phyloP scores from a whole-genome alignment of 1,284 basidiomycete species.

The Moesziomyces globuligerus region DNA sequence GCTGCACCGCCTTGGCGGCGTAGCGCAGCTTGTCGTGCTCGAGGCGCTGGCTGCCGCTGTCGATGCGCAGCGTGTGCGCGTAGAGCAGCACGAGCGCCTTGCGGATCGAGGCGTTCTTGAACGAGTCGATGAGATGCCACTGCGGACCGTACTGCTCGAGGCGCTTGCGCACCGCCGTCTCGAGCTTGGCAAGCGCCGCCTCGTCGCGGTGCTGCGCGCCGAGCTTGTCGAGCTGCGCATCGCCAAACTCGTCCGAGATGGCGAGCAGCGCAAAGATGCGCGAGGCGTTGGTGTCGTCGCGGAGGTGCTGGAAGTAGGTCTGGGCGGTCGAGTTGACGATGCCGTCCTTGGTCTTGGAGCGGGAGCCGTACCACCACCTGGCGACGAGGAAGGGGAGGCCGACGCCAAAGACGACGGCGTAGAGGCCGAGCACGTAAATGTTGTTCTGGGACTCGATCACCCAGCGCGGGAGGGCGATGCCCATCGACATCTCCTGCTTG shows the following conservation, averaged over 20 bases:
- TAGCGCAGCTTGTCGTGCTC: constrained; percentile 47
- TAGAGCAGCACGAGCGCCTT: constrained; percentile 74
- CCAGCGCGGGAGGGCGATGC: constrained; percentile 95
- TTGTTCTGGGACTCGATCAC: constrained; percentile 92
- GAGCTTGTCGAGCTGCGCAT: constrained; percentile 67
- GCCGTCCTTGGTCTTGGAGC: constrained; percentile 91
- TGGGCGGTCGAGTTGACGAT: constrained; percentile 85
- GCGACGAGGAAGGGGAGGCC: constrained; percentile 83
- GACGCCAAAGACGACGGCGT: constrained; percentile 87
- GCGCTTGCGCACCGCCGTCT: constrained; percentile 66
- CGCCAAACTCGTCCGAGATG: constrained; percentile 78
- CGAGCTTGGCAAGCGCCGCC: constrained; percentile 69
- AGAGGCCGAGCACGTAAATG: constrained; percentile 86
- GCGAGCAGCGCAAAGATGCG: constrained; percentile 81
- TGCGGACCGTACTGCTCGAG: constrained; percentile 39
- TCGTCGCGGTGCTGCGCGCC: constrained; percentile 47
- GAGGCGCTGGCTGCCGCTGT: constrained; percentile 39
- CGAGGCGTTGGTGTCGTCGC: constrained; percentile 80
- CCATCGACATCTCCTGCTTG: constrained; percentile 91
- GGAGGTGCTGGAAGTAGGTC: constrained; percentile 85
- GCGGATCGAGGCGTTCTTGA: constrained; percentile 53
- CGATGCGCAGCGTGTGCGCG: constrained; percentile 80
- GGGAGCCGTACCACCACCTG: constrained; percentile 95
- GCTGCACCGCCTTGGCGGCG: constrained; percentile 59
- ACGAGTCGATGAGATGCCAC: constrained; percentile 48